Evolutionary conservation across 2,329 filamentous ascomycete species (phyloP).

Genomic region (Xylariaceae sp.): DNA sequence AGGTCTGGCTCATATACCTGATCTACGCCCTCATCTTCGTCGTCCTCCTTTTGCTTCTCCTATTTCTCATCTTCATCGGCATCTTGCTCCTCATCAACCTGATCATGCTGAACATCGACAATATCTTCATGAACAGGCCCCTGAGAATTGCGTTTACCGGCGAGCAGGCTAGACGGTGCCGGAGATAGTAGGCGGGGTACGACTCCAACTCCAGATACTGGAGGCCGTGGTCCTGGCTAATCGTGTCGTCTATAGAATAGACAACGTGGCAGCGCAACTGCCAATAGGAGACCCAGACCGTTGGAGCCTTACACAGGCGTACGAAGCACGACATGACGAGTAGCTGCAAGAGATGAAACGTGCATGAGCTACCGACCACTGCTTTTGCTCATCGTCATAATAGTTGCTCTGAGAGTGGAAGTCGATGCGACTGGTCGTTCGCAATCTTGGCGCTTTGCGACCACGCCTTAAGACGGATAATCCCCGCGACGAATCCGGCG

Average conservation of each 20-base stretch:
- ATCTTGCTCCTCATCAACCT: background rate
- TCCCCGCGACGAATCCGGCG: background rate
- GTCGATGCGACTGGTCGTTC: too few relatives aligned
- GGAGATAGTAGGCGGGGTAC: background rate
- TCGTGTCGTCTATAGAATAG: background rate
- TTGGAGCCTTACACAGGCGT: background rate
- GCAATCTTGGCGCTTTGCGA: too few relatives aligned
- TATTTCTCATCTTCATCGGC: background rate
- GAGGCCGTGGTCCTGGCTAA: too few relatives aligned
- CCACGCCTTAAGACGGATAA: background rate
- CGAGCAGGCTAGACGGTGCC: background rate
- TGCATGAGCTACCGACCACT: too few relatives aligned
- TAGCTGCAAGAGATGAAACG: background rate
- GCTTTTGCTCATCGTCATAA: too few relatives aligned
- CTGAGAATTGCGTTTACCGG: background rate
- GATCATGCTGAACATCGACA: slow-evolving; percentile 8
- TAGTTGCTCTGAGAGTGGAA: too few relatives aligned
- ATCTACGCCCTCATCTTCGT: background rate
- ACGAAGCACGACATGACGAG: background rate
- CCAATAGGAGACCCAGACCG: background rate
- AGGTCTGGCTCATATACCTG: background rate
- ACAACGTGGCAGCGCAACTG: background rate
- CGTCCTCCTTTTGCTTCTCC: background rate
- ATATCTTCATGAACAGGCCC: slow-evolving; percentile 3
- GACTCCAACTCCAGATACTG: background rate